phyloP scores from a whole-genome alignment of 2,329 filamentous ascomycete genomes.

The Phyllosticta paracitricarpa region DNA sequence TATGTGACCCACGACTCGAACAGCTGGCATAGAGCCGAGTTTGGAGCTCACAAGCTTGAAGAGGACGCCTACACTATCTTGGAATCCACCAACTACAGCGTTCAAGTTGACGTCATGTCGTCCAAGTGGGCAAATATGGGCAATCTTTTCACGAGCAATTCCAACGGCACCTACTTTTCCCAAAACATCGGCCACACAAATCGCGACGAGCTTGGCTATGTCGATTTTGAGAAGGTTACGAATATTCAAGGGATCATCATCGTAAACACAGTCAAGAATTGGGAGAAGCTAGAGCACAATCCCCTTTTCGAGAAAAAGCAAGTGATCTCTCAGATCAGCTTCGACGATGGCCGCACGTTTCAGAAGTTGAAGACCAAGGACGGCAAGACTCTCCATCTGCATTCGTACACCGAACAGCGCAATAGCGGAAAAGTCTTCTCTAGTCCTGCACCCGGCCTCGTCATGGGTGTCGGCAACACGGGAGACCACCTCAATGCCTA shows the following conservation, averaged over 20 bases:
- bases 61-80: slow-evolving; percentile 83
- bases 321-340: slow-evolving; percentile 74
- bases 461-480: slow-evolving; percentile 90
- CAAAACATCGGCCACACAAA: slow-evolving; percentile 90
- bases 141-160: slow-evolving; percentile 88
- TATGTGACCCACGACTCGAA: slow-evolving; percentile 78
- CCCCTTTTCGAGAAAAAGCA: slow-evolving; percentile 47
- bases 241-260: slow-evolving; percentile 88
- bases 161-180: slow-evolving; percentile 92
- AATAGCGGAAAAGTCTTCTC: slow-evolving; percentile 86
- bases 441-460: slow-evolving; percentile 81
- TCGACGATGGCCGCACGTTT: slow-evolving; percentile 89
- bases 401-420: slow-evolving; percentile 77
- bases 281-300: slow-evolving; percentile 56
- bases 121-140: slow-evolving; percentile 62
- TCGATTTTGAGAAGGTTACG: slow-evolving; percentile 92
- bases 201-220: slow-evolving; percentile 61
- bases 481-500: slow-evolving; percentile 65
- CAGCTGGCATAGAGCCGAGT: slow-evolving; percentile 86
- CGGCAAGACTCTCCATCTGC: slow-evolving; percentile 66
- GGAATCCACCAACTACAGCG: slow-evolving; percentile 95
- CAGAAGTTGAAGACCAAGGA: slow-evolving; percentile 57
- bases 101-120: slow-evolving; percentile 89
- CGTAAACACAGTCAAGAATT: slow-evolving; percentile 83
- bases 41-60: slow-evolving; percentile 75